Conservation (phyloP, 352 stramenopile species). For the Globisporangium sylvaticum region DNA sequence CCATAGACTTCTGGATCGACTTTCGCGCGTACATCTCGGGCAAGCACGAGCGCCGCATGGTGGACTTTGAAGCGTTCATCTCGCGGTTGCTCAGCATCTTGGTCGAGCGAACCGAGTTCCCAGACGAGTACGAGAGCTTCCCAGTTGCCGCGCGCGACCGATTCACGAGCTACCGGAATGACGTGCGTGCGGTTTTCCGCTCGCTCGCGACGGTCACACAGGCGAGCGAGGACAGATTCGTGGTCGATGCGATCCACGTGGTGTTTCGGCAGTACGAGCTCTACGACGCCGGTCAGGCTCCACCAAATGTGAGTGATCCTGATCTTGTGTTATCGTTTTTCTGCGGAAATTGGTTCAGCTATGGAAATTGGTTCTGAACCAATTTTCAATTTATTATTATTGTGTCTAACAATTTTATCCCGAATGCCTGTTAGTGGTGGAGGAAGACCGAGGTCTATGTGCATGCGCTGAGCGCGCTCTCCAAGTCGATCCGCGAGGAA, state of each 20-base stretch:
- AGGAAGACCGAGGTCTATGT: constrained; percentile 78
- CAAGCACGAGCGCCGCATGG: constrained; percentile 70
- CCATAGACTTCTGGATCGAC: constrained; percentile 82
- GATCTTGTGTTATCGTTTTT: not conserved
- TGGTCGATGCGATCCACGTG: constrained; percentile 66
- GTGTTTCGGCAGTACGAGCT: constrained; percentile 74
- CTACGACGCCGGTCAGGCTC: constrained; percentile 28
- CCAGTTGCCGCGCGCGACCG: constrained; percentile 48
- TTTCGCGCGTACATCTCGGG: constrained; percentile 72
- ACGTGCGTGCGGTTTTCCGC: constrained; percentile 72
- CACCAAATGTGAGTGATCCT: constrained; percentile 22
- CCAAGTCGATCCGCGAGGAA: constrained; percentile 76
- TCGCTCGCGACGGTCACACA: constrained; percentile 67
- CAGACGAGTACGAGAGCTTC: constrained; percentile 46
- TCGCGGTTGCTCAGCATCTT: constrained; percentile 64
- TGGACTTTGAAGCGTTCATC: constrained; percentile 68
- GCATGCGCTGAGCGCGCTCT: constrained; percentile 72
- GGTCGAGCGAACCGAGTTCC: constrained; percentile 67
- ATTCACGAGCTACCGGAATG: constrained; percentile 64
- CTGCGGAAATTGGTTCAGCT: no score
- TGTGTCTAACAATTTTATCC: not conserved
- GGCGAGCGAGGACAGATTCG: constrained; percentile 72
- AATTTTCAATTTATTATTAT: not conserved
- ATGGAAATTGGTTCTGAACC: not conserved
- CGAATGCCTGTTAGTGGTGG: constrained; percentile 50